These are phyloP conservation scores for Cicer bijugum DNA, from an alignment of 306 rosid genomes.

Conservation along the genomic window DNA sequence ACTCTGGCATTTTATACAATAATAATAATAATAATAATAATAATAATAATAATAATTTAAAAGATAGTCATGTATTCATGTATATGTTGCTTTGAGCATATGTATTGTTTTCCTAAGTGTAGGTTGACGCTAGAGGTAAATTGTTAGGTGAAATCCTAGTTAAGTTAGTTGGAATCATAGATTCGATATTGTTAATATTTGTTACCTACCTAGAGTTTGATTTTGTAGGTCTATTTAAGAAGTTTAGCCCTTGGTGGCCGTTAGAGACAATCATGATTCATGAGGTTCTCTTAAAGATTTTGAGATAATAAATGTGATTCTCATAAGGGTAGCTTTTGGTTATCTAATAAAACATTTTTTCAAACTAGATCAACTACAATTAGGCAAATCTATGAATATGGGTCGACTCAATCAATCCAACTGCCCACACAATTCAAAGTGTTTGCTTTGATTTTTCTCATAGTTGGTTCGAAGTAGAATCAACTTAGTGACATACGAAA, in stretches of 20 bases:
- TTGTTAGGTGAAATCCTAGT: not conserved
- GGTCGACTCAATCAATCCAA: too few species aligned
- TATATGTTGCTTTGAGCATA: too few species aligned
- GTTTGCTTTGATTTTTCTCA: too few species aligned
- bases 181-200: not conserved
- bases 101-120: not conserved
- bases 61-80: too few species aligned
- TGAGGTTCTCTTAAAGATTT: not conserved
- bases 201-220: conserved; percentile 2
- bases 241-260: not conserved
- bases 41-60: too few species aligned
- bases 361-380: too few species aligned
- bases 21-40: too few species aligned
- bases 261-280: not conserved
- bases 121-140: not conserved
- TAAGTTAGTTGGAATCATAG: not conserved
- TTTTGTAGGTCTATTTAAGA: not conserved
- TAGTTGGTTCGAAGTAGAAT: too few species aligned
- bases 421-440: too few species aligned
- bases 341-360: not conserved
- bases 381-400: too few species aligned
- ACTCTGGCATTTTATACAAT: too few species aligned
- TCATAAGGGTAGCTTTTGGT: not conserved
- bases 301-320: not conserved
- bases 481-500: too few species aligned